Evolutionary conservation across 768 basidiomycete species (phyloP), one percentile per base, ranked within the genome.

Genomic region (Mycena vulgaris): DNA sequence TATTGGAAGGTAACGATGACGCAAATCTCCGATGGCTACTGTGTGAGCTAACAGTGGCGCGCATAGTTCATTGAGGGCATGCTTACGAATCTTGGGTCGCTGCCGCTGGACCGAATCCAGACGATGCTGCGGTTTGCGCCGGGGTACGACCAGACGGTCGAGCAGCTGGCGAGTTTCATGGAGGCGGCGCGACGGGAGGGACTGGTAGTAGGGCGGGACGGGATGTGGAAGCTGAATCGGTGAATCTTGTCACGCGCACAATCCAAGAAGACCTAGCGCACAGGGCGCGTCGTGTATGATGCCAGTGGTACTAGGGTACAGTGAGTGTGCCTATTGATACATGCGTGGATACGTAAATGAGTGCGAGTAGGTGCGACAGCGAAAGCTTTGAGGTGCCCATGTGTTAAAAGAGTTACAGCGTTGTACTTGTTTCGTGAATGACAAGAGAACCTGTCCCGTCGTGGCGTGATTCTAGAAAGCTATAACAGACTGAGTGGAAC

Each of bases 61-160:
- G 10, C 57, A 7, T 69, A 95, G 93, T 97, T 93, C 81, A 93
- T 97, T 69, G 92, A 95, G 80, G 95, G 94, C 31, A 95, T 96
- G 93, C 90, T 98, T 66, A 95, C 90, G 62, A 97, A 96, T 78
- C 83, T 98, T 49, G 93, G 93, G 13, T 79, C 89, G 3, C 85
- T 96, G 19, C 87, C 92, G 2, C 76, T 94, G 49, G 92, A 94
- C 69, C 88, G 93, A n/a, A 95, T 98, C 75, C 96, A 98, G 77
- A 85, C 88, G 2, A 96, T 96, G 93, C 85, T 98, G 68, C 91
- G 89, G 77, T 90, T 95, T 76, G 94, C 93, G 13, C 93, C 92
- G 5, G 91, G 89, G 5, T 97, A 96, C 79, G 91, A 95, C 75
- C 89, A 90, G 69, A 90, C 91, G 5, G 79, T 90, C 14, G 95